Base-by-base conservation (phyloP, 164 flowering plant species). In the Litsea cubeba region DNA sequence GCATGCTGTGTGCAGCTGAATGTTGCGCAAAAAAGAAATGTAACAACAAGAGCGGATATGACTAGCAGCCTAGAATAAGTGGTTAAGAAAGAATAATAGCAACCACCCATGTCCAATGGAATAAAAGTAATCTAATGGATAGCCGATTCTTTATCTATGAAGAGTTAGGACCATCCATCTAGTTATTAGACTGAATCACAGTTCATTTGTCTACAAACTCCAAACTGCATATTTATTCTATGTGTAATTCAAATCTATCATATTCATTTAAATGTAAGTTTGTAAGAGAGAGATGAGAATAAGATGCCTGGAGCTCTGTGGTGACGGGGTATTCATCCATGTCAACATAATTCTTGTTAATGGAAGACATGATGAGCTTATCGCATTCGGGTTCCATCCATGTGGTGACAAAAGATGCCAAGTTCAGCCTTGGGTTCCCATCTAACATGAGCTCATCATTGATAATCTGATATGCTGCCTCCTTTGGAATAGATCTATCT, bases 331-430 rank as follows among this genome's bases (percentile, higher is more conserved):
- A 90, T 74, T 89, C 91, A 75, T 90, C 95, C 95, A 90, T 89
- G 84, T 90, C 95, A 60, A 91, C 93, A 62, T 91, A 91, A 79
- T 91, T 91, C 84, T 91, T 91, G 83, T 86, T 89, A 58, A 91
- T 62, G 51, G 93, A 73, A 35, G 74, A 81, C 88, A 84, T 82
- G 70, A 91, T 87, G 25, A 91, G 87, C 71, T 87, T 77, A 78
- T 89, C 88, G 50, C 90, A 89, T 75, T 91, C 95, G 0, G 91
- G 91, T 75, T 91, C 93, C 93, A 91, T 91, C 97, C 96, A 91
- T 0, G 97, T 91, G 1, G 94, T 88, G n/a, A 91, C 97, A 65
- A 91, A 91, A 0, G 92, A 90, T 0, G 91, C 94, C 76, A 91
- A 62, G 72, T 90, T 90, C 50, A 90, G 81, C 79, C 97, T 84